These are phyloP conservation scores for Buxus sempervirens DNA, from an alignment of 164 flowering plant genomes.

Conservation along the genomic window DNA sequence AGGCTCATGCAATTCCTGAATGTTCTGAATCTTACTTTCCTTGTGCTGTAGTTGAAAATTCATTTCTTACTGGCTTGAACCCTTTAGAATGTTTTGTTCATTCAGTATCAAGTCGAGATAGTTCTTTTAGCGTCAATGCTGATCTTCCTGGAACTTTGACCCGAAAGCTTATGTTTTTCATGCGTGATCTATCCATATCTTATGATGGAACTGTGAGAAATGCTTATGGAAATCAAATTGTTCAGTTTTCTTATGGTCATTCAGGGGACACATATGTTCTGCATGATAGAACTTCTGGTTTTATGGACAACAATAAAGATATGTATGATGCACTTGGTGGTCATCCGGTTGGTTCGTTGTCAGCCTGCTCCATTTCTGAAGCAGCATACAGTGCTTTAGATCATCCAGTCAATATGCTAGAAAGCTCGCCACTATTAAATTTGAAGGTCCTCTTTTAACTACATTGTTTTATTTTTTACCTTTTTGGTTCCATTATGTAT, in stretches of 20 bases:
- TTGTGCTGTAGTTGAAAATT: constrained; percentile 55
- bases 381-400: constrained; percentile 95
- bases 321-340: constrained; percentile 43
- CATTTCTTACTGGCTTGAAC: constrained; percentile 69
- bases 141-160: constrained; percentile 81
- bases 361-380: constrained; percentile 89
- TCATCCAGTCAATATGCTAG: constrained; percentile 66
- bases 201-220: constrained; percentile 97
- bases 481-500: background rate
- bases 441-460: constrained; percentile 53
- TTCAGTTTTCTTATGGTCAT: constrained; percentile 61
- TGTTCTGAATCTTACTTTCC: constrained; percentile 44
- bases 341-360: constrained; percentile 77
- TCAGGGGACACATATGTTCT: constrained; percentile 13
- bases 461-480: background rate
- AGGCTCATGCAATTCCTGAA: constrained; percentile 18
- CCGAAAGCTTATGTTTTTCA: constrained; percentile 73
- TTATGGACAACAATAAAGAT: constrained; percentile 3
- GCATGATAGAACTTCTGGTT: background rate
- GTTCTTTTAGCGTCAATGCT: constrained; percentile 84
- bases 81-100: constrained; percentile 81
- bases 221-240: constrained; percentile 74
- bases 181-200: constrained; percentile 67
- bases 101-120: constrained; percentile 68
- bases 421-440: constrained; percentile 67